These are phyloP conservation scores for Thielaviopsis ethacetica DNA, from an alignment of 2,329 filamentous ascomycete genomes.

Conservation along the genomic window DNA sequence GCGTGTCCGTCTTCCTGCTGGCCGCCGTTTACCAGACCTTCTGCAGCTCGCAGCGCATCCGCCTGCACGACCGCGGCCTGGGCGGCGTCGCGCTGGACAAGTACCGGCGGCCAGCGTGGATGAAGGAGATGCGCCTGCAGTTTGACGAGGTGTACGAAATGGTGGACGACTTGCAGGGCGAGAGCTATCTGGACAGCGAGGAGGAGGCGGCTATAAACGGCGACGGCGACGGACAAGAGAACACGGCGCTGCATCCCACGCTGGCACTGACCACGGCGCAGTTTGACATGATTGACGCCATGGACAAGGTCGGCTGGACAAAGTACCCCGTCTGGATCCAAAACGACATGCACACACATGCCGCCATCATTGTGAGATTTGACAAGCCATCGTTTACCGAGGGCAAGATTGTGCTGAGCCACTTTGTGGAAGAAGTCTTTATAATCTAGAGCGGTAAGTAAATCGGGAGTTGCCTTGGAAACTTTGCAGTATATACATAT, in stretches of 20 bases:
- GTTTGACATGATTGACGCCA: constrained; percentile 65
- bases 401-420: constrained; percentile 58
- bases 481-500: not conserved
- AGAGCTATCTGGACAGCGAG: constrained; percentile 51
- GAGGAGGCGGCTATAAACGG: constrained; percentile 31
- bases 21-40: constrained; percentile 65
- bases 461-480: not conserved
- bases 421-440: constrained; percentile 70
- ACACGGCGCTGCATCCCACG: constrained; percentile 34
- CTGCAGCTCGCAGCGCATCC: constrained; percentile 57
- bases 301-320: constrained; percentile 50
- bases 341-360: constrained; percentile 66
- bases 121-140: constrained; percentile 57
- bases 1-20: constrained; percentile 51
- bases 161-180: constrained; percentile 48
- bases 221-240: constrained; percentile 21
- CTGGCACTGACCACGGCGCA: constrained; percentile 66
- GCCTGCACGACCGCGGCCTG: constrained; percentile 55
- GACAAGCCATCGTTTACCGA: constrained; percentile 54
- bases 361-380: constrained; percentile 71
- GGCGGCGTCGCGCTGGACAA: constrained; percentile 49
- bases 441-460: not conserved
- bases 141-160: constrained; percentile 67
- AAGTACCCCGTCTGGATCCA: constrained; percentile 61
- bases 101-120: constrained; percentile 61